Evolutionary conservation across 768 basidiomycete species (phyloP), one percentile per base, ranked within the genome.

Genomic region (Phlebiopsis gigantea): DNA sequence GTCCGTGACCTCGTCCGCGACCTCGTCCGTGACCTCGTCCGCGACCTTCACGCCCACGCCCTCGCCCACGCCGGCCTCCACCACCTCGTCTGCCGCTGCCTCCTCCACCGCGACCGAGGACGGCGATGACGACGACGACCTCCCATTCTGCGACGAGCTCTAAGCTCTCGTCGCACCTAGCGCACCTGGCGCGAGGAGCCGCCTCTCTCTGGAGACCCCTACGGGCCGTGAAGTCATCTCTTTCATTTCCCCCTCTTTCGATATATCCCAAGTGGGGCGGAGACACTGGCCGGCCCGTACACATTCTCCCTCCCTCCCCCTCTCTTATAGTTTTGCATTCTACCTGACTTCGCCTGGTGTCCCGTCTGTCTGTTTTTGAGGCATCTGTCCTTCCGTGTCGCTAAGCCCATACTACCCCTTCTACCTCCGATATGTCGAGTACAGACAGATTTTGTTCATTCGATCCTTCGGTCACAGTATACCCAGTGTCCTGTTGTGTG

Each of bases 141-240:
- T 81, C 15, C 79, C 79, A 43, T 82, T 59, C 63, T 83, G 82
- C 68, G 79, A 82, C 60, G 76, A 81, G 71, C 68, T 76, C 62
- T 75, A 66, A 69, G 57, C 57, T 29, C 39, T 31, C n/a, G 41
- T 42, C 46, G 30, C 14, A 9, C 10, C 21, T 14, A 24, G 14
- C 10, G 31, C 53, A 41, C 51, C 56, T 52, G 50, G 48, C 10
- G 42, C 9, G 56, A 53, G 46, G 51, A 39, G 43, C 9, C 14
- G n/a, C n/a, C n/a, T n/a, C n/a, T n/a, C 22, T 47, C 4, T 44
- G 43, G 43, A 19, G 22, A 25, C 12, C 22, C 45, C 26, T 4
- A 29, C 9, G 46, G 15, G 46, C 21, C 25, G 24, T 22, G 24
- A 9, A 22, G 24, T 29, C 26, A 28, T 15, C 6, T 15, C 10